Evolutionary conservation across 1,284 basidiomycete species (phyloP), one percentile per base, ranked within the genome.

Genomic region (Ganoderma multipileum): DNA sequence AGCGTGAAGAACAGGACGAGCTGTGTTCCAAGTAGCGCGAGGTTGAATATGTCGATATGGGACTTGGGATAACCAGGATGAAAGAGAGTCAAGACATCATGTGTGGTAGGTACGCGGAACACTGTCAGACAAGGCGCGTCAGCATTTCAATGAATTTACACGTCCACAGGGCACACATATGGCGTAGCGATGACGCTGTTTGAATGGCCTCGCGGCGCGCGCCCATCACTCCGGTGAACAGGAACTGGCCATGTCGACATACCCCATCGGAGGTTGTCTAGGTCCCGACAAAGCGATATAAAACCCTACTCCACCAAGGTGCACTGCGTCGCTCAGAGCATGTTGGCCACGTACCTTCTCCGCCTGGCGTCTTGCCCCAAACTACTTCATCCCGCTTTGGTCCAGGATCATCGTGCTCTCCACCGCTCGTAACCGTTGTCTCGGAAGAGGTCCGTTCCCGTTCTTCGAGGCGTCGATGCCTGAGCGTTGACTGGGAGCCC

Each of bases 21-120:
- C 79, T 99, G 97, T 0, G 91, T 75, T 1, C 87, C 89, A 39
- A 99, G 88, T 5, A 95, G 85, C 5, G 86, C 87, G 30, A 99
- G 83, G 70, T 96, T 98, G 70, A 98, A 82, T 26, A 97, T 80
- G 80, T 99, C 97, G 64, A 99, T 84, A 73, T 97, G 93, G 42
- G 96, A 97, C 79, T 98, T 98, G 3, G 92, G 92, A 75, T 95
- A 91, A 5, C 89, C 85, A 2, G 97, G 98, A 77, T 96, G 89
- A 78, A 98, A 94, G 30, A 99, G 86, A 4, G 96, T 96, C 68
- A 99, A 81, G 68, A 99, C 96, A 79, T 98, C 96, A 78, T 98
- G 95, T 0, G 98, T 99, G 54, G 95, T 93, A 11, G 97, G 97
- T 44, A 99, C 96, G 65, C 90, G 89, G 79, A 99, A 99, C 14